Evolutionary conservation across 148 eudicot genomes (phyloP).

Genomic region (Polygonum maritimum): DNA sequence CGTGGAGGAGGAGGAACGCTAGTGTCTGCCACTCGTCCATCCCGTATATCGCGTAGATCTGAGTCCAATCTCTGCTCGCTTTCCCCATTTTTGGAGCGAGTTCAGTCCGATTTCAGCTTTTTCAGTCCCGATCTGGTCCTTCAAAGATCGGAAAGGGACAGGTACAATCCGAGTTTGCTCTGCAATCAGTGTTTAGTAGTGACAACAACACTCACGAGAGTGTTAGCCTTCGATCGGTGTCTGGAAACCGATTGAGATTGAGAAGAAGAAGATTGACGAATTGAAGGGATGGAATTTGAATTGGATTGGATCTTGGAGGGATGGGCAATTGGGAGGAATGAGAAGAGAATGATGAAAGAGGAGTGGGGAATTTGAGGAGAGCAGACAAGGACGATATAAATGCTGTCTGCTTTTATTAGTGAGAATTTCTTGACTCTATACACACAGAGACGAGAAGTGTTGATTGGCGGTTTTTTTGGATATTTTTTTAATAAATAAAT

Average conservation of each 20-base stretch:
- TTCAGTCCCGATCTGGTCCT: not conserved
- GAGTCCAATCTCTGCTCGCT: conserved; percentile 74
- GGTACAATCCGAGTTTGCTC: not conserved
- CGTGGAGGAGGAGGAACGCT: conserved; percentile 48
- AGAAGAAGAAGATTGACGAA: not conserved
- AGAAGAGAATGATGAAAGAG: conserved; percentile 8
- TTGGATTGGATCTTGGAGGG: not conserved
- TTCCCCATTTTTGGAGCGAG: conserved; percentile 23
- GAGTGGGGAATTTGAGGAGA: not conserved
- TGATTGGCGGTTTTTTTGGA: not conserved
- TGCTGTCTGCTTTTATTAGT: conserved; percentile 11
- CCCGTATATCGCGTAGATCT: conserved; percentile 88
- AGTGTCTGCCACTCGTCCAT: conserved; percentile 83
- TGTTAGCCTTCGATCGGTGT: not conserved
- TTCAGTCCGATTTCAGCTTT: not conserved
- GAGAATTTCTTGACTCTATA: conserved; percentile 2
- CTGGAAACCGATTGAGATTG: not conserved
- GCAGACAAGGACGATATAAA: not conserved
- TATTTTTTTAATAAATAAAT: too few species aligned
- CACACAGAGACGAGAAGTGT: not conserved
- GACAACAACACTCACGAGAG: not conserved
- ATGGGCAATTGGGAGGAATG: not conserved
- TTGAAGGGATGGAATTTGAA: not conserved
- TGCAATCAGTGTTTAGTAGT: not conserved
- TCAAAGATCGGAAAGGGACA: not conserved